Base-by-base conservation (phyloP, 169 alveolate species). In the Plasmodium billcollinsi region DNA sequence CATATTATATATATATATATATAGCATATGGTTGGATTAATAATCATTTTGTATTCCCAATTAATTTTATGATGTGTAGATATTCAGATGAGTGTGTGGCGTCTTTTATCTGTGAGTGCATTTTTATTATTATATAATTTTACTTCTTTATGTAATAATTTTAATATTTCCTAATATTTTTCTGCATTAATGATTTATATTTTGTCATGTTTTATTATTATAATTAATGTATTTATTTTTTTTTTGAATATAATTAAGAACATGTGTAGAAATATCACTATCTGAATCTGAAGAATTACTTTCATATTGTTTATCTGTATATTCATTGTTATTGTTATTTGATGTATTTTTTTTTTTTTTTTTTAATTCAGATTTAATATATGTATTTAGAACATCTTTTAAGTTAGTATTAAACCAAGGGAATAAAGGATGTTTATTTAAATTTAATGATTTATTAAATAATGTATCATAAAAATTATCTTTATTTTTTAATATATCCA, bases 381-480 rank as follows among this genome's bases (percentile, higher is more conserved):
- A 78, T 0, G 71, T 78, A 78, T 70, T 78, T 21, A 78, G 71
- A n/a, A 78, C 80, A 59, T 78, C 89, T 47, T 78, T 78, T 58
- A 78, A 50, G 54, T 58, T 78, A 18, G 89, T 78, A 66, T 78
- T 78, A 78, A 78, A 78, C 89, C 89, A 78, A 1, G 70, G 50
- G 50, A 78, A 78, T 29, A 78, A 24, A 3, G 89, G 89, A 59
- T 78, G 89, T 45, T 54, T 78, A 59, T 78, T 78, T 58, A 78
- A 29, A 59, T 59, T 78, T 52, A 78, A 24, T 14, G 89, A 66
- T n/a, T 78, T 78, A 15, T 70, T 78, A 39, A 39, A 39, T 78
- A 78, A 50, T 18, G 69, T 73, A 39, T 78, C 89, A 29, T 78
- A 56, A 14, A 66, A 21, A 78, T 66, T 78, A 26, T 78, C 89